These are phyloP conservation scores for Thalassia testudinum DNA, from an alignment of 116 monocot genomes.

Conservation along the genomic window DNA sequence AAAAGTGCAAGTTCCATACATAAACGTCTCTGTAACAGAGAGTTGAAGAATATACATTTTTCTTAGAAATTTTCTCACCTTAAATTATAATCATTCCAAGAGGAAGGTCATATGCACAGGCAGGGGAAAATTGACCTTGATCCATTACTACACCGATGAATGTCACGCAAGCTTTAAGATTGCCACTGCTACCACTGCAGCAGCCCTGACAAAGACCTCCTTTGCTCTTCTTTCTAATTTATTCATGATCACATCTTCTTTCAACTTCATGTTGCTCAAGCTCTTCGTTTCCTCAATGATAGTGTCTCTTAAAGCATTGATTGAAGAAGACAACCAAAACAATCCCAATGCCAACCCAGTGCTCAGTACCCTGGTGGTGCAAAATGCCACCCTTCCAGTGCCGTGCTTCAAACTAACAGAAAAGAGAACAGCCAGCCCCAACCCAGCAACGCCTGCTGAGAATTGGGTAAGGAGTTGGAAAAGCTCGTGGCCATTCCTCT, in stretches of 20 bases:
- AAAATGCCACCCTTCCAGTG: conserved; percentile 13
- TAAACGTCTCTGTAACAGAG: too few species aligned
- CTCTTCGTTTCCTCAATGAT: conserved; percentile 23
- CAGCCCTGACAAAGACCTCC: conserved; percentile 44
- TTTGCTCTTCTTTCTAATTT: conserved; percentile 33
- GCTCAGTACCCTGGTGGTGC: conserved; percentile 28
- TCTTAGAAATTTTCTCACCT: too few species aligned
- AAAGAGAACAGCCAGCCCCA: conserved; percentile 59
- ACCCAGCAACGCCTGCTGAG: conserved; percentile 59
- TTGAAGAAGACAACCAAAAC: conserved; percentile 61
- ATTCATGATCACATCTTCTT: conserved; percentile 25
- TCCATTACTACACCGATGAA: too few species aligned
- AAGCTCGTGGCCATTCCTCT: conserved; percentile 47
- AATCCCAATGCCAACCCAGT: conserved; percentile 44
- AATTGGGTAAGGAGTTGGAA: conserved; percentile 36
- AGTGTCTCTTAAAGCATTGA: conserved; percentile 38
- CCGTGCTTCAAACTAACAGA: conserved; percentile 37
- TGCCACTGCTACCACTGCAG: conserved; percentile 26
- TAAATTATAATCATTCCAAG: too few species aligned
- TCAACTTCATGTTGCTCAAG: conserved; percentile 23
- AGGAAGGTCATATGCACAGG: too few species aligned
- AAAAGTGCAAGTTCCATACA: too few species aligned
- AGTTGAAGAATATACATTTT: too few species aligned
- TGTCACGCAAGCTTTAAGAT: conserved; percentile 29
- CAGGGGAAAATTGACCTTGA: not conserved